Base-by-base conservation (phyloP, 495 filamentous ascomycete species). In the Gamarada debralockiae region DNA sequence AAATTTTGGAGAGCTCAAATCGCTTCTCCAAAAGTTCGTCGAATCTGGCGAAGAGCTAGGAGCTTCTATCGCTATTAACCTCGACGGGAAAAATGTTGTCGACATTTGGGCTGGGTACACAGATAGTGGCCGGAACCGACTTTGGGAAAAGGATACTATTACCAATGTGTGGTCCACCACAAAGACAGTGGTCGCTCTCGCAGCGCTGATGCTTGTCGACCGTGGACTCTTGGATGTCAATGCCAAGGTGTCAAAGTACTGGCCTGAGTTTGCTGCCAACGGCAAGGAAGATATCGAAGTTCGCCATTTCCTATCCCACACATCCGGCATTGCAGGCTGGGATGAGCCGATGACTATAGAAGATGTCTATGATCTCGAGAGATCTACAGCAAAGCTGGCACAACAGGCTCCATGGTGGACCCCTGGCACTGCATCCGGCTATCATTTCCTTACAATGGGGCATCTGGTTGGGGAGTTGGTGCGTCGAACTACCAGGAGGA, bases 21-120 rank as follows among this genome's bases (percentile, higher is more conserved):
- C 64, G 6, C 52, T 70, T 17, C 40, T 77, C 12, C 38, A 63
- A 18, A 25, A 66, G 43, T 55, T 53, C 15, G 2, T 74, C 24
- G 21, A 43, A 7, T 50, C 47, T 7, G 72, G 61, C 21, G 55
- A 65, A 15, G 74, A 78, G 58, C 25, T 72, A 17, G 73, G 74
- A 20, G 70, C 66, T 18, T 74, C 69, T 2, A 38, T 78, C 42
- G 66, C 61, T 43, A 63, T 78, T 4, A 73, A 66, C 34, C 57
- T 77, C 24, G 62, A 65, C 44, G 75, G 73, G 23, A 61, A 65
- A 27, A 59, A 67, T 25, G 71, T 77, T 20, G 24, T 76, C 36
- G 71, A 78, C 36, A 59, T 78, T 48, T 78, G 73, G 73, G 73
- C 68, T 40, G 75, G 75, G 13, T 57, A 70, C 49, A 48, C 59